phyloP scores from a whole-genome alignment of 805 yeast species.

The Cyberlindnera maclurae region DNA sequence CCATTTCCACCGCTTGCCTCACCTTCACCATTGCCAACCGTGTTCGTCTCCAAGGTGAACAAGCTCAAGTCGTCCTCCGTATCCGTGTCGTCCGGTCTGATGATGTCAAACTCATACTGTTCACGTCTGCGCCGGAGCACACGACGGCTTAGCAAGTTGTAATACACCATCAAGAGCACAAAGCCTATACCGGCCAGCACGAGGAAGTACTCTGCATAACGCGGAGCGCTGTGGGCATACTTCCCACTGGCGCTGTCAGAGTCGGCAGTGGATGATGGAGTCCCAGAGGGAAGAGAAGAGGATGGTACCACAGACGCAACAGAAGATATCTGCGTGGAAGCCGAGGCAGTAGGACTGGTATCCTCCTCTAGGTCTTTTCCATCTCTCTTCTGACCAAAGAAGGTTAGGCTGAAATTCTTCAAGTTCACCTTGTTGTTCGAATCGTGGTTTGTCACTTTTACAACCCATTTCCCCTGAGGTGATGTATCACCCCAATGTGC shows the following conservation, averaged over 20 bases:
- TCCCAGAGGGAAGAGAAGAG: too few relatives aligned
- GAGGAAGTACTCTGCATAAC: conserved; percentile 56
- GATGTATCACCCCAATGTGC: conserved; percentile 96
- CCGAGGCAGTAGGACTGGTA: conserved; percentile 1
- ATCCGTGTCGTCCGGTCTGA: conserved; percentile 49
- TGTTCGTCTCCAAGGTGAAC: conserved; percentile 29
- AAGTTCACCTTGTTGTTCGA: conserved; percentile 34
- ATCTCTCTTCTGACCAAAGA: conserved; percentile 72
- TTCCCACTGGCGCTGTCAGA: conserved; percentile 22
- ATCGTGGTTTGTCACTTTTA: conserved; percentile 49
- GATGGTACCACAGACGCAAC: conserved; percentile 8
- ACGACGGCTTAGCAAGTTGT: conserved; percentile 31
- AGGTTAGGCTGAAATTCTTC: conserved; percentile 64
- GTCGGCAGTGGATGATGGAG: conserved; percentile 4
- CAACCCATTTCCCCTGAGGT: conserved; percentile 77
- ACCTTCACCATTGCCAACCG: conserved; percentile 31
- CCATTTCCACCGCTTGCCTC: background rate
- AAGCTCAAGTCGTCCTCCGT: conserved; percentile 29
- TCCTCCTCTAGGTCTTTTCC: conserved; percentile 29
- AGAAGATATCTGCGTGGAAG: conserved; percentile 1
- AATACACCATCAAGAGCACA: conserved; percentile 35
- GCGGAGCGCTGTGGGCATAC: conserved; percentile 31
- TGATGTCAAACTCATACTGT: conserved; percentile 27
- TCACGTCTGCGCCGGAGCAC: conserved; percentile 37
- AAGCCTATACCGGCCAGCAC: conserved; percentile 55